phyloP scores from a whole-genome alignment of 2,329 filamentous ascomycete species.

The Ophiostoma sp. region DNA sequence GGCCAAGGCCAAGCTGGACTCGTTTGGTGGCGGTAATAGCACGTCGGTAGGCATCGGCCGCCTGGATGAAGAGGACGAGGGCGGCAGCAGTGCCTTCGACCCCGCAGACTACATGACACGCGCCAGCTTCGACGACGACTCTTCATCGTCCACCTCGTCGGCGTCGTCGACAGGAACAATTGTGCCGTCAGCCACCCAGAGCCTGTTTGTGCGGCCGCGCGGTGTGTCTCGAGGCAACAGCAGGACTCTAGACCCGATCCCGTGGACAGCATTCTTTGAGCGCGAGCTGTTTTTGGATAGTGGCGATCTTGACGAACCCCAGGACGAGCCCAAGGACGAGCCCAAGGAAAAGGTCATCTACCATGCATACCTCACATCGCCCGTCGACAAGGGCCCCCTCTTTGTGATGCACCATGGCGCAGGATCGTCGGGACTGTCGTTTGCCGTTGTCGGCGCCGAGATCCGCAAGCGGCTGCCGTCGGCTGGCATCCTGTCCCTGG shows the following conservation, averaged over 20 bases:
- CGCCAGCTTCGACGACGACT: conserved; percentile 13
- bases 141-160: conserved; percentile 46
- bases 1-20: conserved; percentile 32
- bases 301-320: conserved; percentile 36
- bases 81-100: conserved; percentile 32
- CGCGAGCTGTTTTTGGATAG: conserved; percentile 72
- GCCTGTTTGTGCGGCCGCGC: conserved; percentile 65
- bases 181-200: conserved; percentile 68
- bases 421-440: conserved; percentile 87
- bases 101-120: conserved; percentile 51
- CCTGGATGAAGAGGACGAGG: conserved; percentile 48
- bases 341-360: conserved; percentile 46
- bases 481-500: conserved; percentile 77
- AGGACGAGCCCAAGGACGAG: neutral
- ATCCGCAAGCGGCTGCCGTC: conserved; percentile 70
- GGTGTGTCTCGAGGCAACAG: conserved; percentile 46
- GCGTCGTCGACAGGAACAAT: conserved; percentile 88
- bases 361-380: conserved; percentile 85
- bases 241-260: conserved; percentile 58
- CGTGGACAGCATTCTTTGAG: conserved; percentile 89
- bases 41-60: conserved; percentile 35
- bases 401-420: conserved; percentile 95
- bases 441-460: conserved; percentile 73
- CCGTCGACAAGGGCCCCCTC: conserved; percentile 67
- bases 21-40: conserved; percentile 18